Conservation (phyloP, 306 rosid genomes). For the Lathyrus sativus region DNA sequence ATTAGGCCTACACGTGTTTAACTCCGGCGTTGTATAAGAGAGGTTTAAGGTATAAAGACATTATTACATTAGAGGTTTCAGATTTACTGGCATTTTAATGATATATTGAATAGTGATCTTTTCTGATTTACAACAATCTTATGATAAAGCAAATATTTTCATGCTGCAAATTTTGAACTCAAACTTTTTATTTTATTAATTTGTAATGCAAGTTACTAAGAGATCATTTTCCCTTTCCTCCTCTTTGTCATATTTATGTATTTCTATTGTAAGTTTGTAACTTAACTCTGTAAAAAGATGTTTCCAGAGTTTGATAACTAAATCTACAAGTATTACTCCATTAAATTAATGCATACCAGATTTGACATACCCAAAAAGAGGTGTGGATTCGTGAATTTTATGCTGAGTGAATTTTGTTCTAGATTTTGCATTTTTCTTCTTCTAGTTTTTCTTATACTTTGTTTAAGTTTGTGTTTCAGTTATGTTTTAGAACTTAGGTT, state of each 20-base stretch:
- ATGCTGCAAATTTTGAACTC: constrained; percentile 17
- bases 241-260: neutral
- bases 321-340: no score
- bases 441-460: no score
- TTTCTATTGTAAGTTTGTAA: no score
- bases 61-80: constrained; percentile 32
- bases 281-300: neutral
- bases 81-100: neutral
- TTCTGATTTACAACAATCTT: neutral
- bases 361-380: no score
- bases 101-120: neutral
- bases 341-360: no score
- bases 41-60: neutral
- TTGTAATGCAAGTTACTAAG: neutral
- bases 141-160: constrained; percentile 5
- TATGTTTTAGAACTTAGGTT: no score
- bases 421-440: no score
- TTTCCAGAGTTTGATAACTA: neutral
- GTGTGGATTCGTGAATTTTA: no score
- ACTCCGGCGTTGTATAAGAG: constrained; percentile 44
- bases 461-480: no score
- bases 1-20: constrained; percentile 66
- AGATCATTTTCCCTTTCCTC: no score
- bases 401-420: no score
- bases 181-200: neutral